These are phyloP conservation scores for Aspergillus spinulosporus DNA, from an alignment of 2,329 filamentous ascomycete species.

Conservation along the genomic window DNA sequence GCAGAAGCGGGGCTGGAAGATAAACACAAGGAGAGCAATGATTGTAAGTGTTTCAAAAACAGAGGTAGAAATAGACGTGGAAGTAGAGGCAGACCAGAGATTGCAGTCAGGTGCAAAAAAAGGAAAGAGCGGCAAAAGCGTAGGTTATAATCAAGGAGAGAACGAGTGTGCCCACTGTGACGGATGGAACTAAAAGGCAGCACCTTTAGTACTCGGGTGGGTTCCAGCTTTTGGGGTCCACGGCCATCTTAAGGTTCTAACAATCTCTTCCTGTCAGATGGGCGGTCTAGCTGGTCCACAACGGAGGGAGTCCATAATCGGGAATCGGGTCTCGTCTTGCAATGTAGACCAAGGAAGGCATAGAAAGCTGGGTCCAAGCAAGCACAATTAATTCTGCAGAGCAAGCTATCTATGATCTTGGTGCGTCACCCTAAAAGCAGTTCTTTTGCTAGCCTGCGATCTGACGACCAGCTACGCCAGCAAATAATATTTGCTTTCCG, in stretches of 20 bases:
- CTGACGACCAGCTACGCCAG: not conserved
- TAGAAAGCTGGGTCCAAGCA: not conserved
- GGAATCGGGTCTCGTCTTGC: not conserved
- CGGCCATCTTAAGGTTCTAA: not conserved
- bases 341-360: not conserved
- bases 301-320: not conserved
- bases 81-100: not conserved
- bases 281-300: constrained; percentile 6
- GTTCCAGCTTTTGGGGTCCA: not conserved
- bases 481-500: constrained; percentile 1
- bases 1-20: constrained; percentile 7
- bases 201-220: not conserved
- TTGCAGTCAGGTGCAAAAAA: not conserved
- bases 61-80: not conserved
- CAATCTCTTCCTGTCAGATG: constrained; percentile 9
- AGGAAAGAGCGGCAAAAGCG: not conserved
- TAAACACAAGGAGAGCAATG: constrained; percentile 10
- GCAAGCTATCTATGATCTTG: constrained; percentile 7
- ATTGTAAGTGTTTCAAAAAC: too few species aligned
- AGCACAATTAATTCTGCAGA: not conserved
- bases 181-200: constrained; percentile 11
- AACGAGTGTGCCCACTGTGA: constrained; percentile 1
- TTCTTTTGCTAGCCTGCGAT: constrained; percentile 5
- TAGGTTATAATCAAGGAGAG: constrained; percentile 10
- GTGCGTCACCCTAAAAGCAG: constrained; percentile 11